Conservation (phyloP, 179 eudicot species). For the Beta corolliflora region DNA sequence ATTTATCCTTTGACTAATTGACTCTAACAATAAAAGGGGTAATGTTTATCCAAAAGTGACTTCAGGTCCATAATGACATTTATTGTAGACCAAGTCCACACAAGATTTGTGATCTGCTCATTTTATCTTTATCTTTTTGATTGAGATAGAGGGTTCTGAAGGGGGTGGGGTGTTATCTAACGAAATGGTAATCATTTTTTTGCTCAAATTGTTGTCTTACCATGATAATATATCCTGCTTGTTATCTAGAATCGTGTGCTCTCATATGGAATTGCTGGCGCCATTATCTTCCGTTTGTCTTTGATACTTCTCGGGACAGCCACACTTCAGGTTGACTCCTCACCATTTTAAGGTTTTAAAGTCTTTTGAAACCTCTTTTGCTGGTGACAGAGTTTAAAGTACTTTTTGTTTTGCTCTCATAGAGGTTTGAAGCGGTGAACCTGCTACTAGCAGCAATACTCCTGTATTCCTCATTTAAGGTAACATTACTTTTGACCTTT, state of each 20-base stretch:
- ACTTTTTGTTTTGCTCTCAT: constrained; percentile 29
- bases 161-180: background rate
- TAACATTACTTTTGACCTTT: constrained; percentile 22
- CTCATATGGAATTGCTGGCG: constrained; percentile 93
- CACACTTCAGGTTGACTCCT: constrained; percentile 74
- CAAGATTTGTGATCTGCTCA: background rate
- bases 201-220: constrained; percentile 11
- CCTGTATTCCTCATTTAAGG: constrained; percentile 90
- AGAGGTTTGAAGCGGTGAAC: constrained; percentile 93
- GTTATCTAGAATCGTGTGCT: constrained; percentile 74
- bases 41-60: too few species aligned
- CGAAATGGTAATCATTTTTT: background rate
- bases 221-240: constrained; percentile 11
- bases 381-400: constrained; percentile 7
- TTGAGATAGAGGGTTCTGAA: background rate
- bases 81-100: too few species aligned
- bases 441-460: constrained; percentile 84
- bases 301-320: constrained; percentile 90
- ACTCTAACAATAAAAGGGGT: too few species aligned
- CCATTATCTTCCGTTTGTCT: constrained; percentile 75
- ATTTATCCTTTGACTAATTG: too few species aligned
- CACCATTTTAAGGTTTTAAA: constrained; percentile 19
- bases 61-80: too few species aligned
- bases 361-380: background rate
- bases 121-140: background rate